Conservation (phyloP, 192 early-diverging fungal species). For the Gamsiella multidivaricata region DNA sequence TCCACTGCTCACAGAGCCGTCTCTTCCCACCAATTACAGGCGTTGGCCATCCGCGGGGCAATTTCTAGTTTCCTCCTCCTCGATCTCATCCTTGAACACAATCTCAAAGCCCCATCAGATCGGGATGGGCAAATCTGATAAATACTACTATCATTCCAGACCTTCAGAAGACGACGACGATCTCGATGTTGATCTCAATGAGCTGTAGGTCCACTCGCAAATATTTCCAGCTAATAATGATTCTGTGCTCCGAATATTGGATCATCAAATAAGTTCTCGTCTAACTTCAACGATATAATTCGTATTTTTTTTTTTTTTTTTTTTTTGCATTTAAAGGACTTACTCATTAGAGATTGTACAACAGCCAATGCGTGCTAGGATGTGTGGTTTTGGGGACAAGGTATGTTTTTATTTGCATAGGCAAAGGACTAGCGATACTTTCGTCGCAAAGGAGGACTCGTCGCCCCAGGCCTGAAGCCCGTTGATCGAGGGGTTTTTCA, state of each 20-base stretch:
- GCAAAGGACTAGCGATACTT: neutral
- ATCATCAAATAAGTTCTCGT: too few species aligned
- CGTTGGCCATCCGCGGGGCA: too few species aligned
- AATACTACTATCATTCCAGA: constrained; percentile 8
- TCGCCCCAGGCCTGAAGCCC: too few species aligned
- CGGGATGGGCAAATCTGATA: constrained; percentile 30
- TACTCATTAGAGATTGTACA: constrained; percentile 76
- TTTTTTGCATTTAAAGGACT: constrained; percentile 12
- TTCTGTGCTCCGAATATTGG: too few species aligned
- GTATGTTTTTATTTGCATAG: constrained; percentile 52
- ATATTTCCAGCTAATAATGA: neutral
- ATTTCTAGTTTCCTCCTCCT: too few species aligned
- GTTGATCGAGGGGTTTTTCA: too few species aligned
- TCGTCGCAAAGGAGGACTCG: too few species aligned
- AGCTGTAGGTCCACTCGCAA: constrained; percentile 17
- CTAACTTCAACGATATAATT: too few species aligned
- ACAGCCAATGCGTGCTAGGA: constrained; percentile 78
- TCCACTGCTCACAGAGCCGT: neutral
- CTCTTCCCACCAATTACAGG: neutral
- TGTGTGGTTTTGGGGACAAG: constrained; percentile 83
- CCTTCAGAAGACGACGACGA: constrained; percentile 25
- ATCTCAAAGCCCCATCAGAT: neutral
- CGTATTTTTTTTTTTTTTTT: neutral
- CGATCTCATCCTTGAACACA: too few species aligned
- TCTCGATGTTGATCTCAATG: constrained; percentile 22